Evolutionary conservation across 305 asterid genomes (phyloP).

Genomic region (Fraxinus greggii): DNA sequence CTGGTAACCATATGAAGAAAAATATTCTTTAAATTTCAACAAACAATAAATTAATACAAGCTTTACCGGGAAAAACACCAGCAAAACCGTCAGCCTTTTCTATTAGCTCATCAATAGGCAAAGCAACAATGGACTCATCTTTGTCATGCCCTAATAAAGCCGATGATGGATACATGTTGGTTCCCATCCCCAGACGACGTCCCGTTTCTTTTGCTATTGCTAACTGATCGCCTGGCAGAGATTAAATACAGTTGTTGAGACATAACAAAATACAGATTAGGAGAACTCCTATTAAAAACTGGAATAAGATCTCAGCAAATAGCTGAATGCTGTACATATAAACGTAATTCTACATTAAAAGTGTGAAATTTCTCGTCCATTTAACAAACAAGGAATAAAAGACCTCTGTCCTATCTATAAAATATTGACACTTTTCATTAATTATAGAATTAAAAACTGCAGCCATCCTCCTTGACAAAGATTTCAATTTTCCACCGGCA

Average conservation of each 20-base stretch:
- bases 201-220: slow-evolving; percentile 84
- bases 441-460: neutral
- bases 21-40: neutral
- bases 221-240: slow-evolving; percentile 67
- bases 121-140: slow-evolving; percentile 58
- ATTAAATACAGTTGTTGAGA: slow-evolving; percentile 17
- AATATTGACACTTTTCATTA: neutral
- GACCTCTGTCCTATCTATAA: neutral
- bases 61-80: slow-evolving; percentile 76
- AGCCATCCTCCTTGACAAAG: neutral
- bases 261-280: neutral
- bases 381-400: neutral
- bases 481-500: neutral
- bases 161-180: slow-evolving; percentile 78
- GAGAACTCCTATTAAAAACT: neutral
- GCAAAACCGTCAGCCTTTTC: slow-evolving; percentile 89
- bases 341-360: neutral
- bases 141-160: slow-evolving; percentile 60
- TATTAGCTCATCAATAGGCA: slow-evolving; percentile 70
- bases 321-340: neutral
- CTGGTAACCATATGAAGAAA: neutral
- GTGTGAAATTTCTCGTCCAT: neutral
- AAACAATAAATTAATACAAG: slow-evolving; percentile 11
- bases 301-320: neutral
- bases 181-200: slow-evolving; percentile 81